Evolutionary conservation across 768 basidiomycete species (phyloP).

Genomic region (Termitomyces sp.): DNA sequence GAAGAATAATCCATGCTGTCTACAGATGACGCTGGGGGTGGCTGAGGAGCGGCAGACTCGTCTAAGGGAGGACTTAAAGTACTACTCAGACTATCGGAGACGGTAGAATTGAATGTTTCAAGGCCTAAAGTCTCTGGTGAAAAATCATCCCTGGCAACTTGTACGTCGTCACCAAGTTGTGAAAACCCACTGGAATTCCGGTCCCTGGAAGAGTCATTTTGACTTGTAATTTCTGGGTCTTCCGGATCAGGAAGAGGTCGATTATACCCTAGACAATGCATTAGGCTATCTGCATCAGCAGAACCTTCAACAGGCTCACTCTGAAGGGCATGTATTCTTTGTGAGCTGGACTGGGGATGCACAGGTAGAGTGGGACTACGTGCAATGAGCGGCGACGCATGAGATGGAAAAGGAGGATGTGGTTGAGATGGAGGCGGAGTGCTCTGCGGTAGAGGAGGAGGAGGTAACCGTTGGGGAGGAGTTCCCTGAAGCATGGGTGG

Average conservation of each 20-base stretch:
- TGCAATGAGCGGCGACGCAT: constrained; percentile 1
- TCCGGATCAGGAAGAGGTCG: background rate
- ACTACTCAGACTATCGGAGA: background rate
- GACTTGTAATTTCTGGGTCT: background rate
- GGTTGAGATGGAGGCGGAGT: constrained; percentile 1
- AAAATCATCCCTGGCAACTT: background rate
- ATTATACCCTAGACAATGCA: background rate
- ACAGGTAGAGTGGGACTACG: background rate
- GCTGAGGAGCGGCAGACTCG: background rate
- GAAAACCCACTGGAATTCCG: background rate
- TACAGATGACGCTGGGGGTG: background rate
- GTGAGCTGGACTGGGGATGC: background rate
- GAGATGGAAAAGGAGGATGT: constrained; percentile 2
- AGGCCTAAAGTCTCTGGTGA: background rate
- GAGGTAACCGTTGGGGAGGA: constrained; percentile 7
- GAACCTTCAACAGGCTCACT: background rate
- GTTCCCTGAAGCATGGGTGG: background rate
- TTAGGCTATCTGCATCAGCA: background rate
- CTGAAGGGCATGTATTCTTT: background rate
- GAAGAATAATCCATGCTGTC: background rate
- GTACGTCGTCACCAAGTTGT: background rate
- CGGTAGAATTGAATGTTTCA: background rate
- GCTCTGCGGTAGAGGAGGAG: background rate
- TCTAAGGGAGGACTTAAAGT: background rate
- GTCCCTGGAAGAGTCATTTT: background rate